Evolutionary conservation across 768 basidiomycete species (phyloP).

Genomic region (Glaciozyma martinii): DNA sequence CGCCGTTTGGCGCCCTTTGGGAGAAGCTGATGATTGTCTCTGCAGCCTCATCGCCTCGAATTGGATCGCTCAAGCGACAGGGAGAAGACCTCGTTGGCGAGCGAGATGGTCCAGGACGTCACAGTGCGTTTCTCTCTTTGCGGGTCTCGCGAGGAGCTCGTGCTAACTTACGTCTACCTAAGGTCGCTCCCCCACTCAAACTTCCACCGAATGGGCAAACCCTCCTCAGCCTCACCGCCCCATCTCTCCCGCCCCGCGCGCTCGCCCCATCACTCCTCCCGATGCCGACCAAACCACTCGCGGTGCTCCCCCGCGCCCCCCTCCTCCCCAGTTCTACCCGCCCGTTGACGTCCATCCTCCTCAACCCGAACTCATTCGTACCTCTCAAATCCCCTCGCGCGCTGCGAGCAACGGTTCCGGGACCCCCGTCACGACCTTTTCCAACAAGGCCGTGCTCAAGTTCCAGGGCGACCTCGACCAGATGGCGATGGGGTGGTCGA

Average conservation of each 20-base stretch:
- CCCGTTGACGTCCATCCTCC: not conserved
- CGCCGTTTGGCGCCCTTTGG: not conserved
- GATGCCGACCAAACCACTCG: not conserved
- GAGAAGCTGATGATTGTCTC: not conserved
- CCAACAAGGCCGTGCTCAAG: slow-evolving; percentile 35
- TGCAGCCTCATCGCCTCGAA: slow-evolving; percentile 4
- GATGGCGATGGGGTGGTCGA: slow-evolving; percentile 44
- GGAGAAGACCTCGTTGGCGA: slow-evolving; percentile 17
- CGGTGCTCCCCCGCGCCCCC: too few relatives aligned
- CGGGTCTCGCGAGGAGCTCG: not conserved
- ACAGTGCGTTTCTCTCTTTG: slow-evolving; percentile 6
- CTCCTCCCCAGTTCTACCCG: not conserved
- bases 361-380: slow-evolving; percentile 27
- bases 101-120: slow-evolving; percentile 11
- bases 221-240: not conserved
- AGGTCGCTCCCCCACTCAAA: not conserved
- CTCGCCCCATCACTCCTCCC: not conserved
- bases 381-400: slow-evolving; percentile 20
- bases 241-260: not conserved
- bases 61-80: slow-evolving; percentile 8
- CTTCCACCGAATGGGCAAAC: not conserved
- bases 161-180: not conserved
- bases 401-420: not conserved
- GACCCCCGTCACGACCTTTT: slow-evolving; percentile 5
- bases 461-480: slow-evolving; percentile 40